These are phyloP conservation scores for Comarum palustre DNA, from an alignment of 306 rosid genomes.

Conservation along the genomic window DNA sequence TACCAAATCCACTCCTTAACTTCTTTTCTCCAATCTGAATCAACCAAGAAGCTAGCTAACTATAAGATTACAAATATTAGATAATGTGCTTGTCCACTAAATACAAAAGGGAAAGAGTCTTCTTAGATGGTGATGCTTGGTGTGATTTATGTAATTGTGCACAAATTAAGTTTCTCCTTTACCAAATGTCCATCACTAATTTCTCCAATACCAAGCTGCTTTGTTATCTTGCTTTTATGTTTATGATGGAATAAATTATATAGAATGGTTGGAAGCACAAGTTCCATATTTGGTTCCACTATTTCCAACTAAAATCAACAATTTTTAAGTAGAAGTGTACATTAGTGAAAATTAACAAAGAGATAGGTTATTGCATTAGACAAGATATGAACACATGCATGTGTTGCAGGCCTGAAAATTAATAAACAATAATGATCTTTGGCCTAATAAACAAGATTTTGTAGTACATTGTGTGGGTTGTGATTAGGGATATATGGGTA, in stretches of 20 bases:
- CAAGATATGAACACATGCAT: conserved; percentile 13
- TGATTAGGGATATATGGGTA: conserved; percentile 35
- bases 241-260: conserved; percentile 14
- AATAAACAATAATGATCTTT: neutral
- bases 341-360: conserved; percentile 1
- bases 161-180: conserved; percentile 33
- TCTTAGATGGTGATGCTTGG: conserved; percentile 27
- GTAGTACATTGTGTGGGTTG: conserved; percentile 22
- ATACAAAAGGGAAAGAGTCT: conserved; percentile 17
- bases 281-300: conserved; percentile 16
- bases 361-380: conserved; percentile 10
- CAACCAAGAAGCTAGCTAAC: neutral
- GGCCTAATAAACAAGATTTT: conserved; percentile 6
- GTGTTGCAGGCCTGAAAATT: conserved; percentile 3
- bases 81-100: conserved; percentile 34
- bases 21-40: neutral
- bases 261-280: conserved; percentile 21
- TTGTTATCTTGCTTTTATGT: conserved; percentile 17
- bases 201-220: conserved; percentile 14
- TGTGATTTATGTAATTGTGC: conserved; percentile 41
- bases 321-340: neutral
- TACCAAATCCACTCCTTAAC: neutral
- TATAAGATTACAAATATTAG: conserved; percentile 10
- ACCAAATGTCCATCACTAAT: conserved; percentile 32
- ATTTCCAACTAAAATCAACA: conserved; percentile 13